Base-by-base conservation (phyloP, 352 stramenopile genomes). In the Globisporangium abappressorium region DNA sequence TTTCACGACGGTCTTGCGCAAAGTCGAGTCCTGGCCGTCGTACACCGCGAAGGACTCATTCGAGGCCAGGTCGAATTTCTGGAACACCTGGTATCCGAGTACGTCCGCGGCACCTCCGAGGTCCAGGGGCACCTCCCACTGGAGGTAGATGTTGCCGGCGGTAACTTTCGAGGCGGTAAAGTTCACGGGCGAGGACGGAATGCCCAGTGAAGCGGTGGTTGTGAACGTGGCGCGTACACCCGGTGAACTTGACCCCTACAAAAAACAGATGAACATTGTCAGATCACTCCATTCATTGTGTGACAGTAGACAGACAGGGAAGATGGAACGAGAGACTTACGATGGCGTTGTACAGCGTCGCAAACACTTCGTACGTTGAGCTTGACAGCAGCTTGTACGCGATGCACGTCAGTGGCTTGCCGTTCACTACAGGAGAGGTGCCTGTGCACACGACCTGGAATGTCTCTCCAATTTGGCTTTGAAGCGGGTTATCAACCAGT, bases 11-110 rank as follows among this genome's bases (percentile, higher is more conserved):
- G 79, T 38, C 7, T 69, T 65, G 8, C 65, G 71, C 2, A 56
- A 59, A 0, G 54, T 72, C 9, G 75, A 85, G 33, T 88, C 70
- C 64, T 84, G 75, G 0, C 80, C 79, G 33, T 91, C 77, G 58
- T 91, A 91, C 26, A 88, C 69, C 2, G 66, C 74, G 22, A 85
- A 85, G 20, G 75, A 81, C 2, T 53, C 56, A 9, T 74, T 66
- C 2, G 65, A 58, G 7, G 24, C 63, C 6, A 70, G 51, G 24
- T 71, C 33, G 24, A 71, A 62, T 3, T 72, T 71, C 54, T 89
- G 79, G 53, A 79, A 89, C 2, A 91, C 71, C 15, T 76, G 76
- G 57, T 93, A 90, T 0, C 78, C 80, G 3, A 89, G 57, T 5
- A 85, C 71, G 14, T 80, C 72, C 11, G 43, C 53, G 1, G 64